Conservation (phyloP, 371 early-diverging fungal genomes). For the Mucor sp. region DNA sequence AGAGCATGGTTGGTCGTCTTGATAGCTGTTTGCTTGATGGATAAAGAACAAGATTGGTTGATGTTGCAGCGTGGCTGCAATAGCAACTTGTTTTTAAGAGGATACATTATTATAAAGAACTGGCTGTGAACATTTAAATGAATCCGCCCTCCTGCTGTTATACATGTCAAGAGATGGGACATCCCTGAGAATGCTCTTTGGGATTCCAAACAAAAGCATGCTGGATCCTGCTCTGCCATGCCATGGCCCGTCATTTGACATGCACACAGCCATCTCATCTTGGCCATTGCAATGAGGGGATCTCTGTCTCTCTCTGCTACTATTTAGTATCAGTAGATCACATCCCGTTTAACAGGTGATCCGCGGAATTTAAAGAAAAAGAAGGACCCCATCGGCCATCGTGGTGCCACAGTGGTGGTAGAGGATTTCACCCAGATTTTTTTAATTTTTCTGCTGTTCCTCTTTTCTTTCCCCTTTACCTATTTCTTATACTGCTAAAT, state of each 20-base stretch:
- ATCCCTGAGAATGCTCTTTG: too few species aligned
- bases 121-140: too few species aligned
- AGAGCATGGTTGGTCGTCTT: too few species aligned
- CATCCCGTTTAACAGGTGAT: background rate
- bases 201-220: background rate
- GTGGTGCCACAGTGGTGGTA: background rate
- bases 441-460: background rate
- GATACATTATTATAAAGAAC: too few species aligned
- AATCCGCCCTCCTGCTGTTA: too few species aligned
- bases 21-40: too few species aligned
- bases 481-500: background rate
- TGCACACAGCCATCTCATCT: background rate
- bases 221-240: background rate
- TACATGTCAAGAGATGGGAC: too few species aligned
- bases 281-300: too few species aligned
- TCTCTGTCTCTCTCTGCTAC: too few species aligned
- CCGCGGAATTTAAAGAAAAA: background rate
- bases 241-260: background rate
- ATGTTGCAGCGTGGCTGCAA: too few species aligned
- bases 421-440: background rate
- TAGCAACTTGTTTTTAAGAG: too few species aligned
- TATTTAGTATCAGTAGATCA: background rate
- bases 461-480: background rate
- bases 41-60: too few species aligned
- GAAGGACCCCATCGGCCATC: background rate